These are phyloP conservation scores for Leptomonas seymouri DNA, from an alignment of 208 protist species.

Conservation along the genomic window DNA sequence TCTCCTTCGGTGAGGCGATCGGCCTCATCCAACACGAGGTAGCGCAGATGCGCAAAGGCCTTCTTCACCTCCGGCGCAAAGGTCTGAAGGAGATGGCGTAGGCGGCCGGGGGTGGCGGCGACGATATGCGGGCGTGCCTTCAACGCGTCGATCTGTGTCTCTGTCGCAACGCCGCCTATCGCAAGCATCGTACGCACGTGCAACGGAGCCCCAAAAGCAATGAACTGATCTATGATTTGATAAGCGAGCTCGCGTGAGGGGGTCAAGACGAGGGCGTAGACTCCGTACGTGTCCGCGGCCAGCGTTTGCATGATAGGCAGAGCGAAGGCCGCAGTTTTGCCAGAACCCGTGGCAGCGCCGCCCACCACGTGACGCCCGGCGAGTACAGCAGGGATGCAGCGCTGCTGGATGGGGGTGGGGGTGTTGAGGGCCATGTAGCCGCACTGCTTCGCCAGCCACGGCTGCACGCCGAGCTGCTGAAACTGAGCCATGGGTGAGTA, in stretches of 20 bases:
- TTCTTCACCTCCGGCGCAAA: conserved; percentile 54
- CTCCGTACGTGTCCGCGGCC: conserved; percentile 96
- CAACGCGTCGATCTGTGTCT: conserved; percentile 80
- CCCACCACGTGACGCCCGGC: conserved; percentile 92
- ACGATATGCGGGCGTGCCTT: conserved; percentile 77
- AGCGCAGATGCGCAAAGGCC: conserved; percentile 75
- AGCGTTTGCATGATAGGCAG: conserved; percentile 97
- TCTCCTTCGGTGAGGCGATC: conserved; percentile 83
- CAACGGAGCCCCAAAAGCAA: conserved; percentile 79
- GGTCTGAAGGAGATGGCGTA: conserved; percentile 56
- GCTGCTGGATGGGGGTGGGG: conserved; percentile 82
- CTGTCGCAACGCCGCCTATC: conserved; percentile 78
- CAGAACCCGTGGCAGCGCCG: conserved; percentile 95
- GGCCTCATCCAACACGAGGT: conserved; percentile 88
- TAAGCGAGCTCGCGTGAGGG: conserved; percentile 97
- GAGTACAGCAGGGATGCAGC: conserved; percentile 82
- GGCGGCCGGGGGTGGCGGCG: conserved; percentile 83
- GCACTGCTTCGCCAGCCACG: conserved; percentile 80
- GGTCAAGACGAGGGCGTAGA: conserved; percentile 97
- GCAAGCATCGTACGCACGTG: conserved; percentile 67
- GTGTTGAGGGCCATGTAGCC: conserved; percentile 74
- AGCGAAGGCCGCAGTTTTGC: conserved; percentile 99
- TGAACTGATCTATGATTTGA: conserved; percentile 95
- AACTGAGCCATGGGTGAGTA: conserved; percentile 75
- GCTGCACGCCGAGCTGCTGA: conserved; percentile 70